Conservation (phyloP, 257 asterid species). For the Handroanthus guayacan region DNA sequence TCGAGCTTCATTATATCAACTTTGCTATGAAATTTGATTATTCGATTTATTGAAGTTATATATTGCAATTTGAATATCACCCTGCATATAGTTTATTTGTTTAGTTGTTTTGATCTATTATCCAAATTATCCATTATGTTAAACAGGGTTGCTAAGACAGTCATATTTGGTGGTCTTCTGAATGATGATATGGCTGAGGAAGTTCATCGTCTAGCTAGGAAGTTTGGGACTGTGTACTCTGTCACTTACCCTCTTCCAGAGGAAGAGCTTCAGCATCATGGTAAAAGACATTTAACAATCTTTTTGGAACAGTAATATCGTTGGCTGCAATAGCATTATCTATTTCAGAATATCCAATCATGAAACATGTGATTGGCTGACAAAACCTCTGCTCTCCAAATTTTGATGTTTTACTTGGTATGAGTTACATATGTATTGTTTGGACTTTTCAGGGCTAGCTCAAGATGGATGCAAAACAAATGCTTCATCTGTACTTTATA, state of each 20-base stretch:
- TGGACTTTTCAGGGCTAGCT: constrained; percentile 64
- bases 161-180: constrained; percentile 84
- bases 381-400: constrained; percentile 6
- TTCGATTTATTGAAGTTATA: background rate
- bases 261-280: constrained; percentile 75
- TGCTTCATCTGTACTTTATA: constrained; percentile 79
- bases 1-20: constrained; percentile 5
- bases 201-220: constrained; percentile 70
- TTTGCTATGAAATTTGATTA: constrained; percentile 13
- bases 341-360: constrained; percentile 7
- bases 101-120: constrained; percentile 22
- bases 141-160: constrained; percentile 93
- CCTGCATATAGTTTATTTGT: constrained; percentile 1
- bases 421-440: constrained; percentile 23
- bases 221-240: constrained; percentile 70
- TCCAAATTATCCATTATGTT: constrained; percentile 28
- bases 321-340: constrained; percentile 6
- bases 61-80: constrained; percentile 4
- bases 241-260: constrained; percentile 83
- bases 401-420: constrained; percentile 19
- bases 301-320: background rate
- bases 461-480: constrained; percentile 84
- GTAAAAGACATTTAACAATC: constrained; percentile 50
- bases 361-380: constrained; percentile 16
- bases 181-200: constrained; percentile 76